Conservation (phyloP, 768 basidiomycete species). For the Suillus ampliporus region DNA sequence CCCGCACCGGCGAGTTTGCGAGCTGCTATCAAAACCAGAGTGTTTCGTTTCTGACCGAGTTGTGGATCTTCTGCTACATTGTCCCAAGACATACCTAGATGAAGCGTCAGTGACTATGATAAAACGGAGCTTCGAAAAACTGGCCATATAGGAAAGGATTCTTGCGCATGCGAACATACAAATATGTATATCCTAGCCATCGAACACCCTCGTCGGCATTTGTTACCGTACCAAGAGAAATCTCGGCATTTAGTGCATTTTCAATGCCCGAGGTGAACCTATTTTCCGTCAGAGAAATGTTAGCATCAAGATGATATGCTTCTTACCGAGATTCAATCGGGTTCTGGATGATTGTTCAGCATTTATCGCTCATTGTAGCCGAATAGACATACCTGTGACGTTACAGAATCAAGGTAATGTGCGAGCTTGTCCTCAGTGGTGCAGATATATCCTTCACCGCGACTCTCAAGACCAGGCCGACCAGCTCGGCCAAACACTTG, state of each 20-base stretch:
- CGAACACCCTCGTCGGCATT: constrained; percentile 85
- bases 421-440: constrained; percentile 92
- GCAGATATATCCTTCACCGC: constrained; percentile 97
- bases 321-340: constrained; percentile 95
- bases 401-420: constrained; percentile 88
- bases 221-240: constrained; percentile 92
- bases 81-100: constrained; percentile 74
- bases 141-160: constrained; percentile 88
- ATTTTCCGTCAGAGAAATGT: neutral
- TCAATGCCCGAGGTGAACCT: constrained; percentile 85
- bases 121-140: constrained; percentile 19
- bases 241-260: constrained; percentile 94
- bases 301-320: neutral
- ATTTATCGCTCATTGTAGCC: neutral
- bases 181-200: constrained; percentile 97
- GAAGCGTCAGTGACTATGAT: constrained; percentile 15
- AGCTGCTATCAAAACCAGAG: constrained; percentile 72
- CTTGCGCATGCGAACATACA: constrained; percentile 92
- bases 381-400: constrained; percentile 68
- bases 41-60: constrained; percentile 69
- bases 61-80: constrained; percentile 71
- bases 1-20: constrained; percentile 64
- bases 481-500: constrained; percentile 99
- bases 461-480: constrained; percentile 83
- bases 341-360: constrained; percentile 52